Evolutionary conservation across 1,139 yeast genomes (phyloP), one percentile per base, ranked within the genome.

Genomic region (Geotrichum australiense): DNA sequence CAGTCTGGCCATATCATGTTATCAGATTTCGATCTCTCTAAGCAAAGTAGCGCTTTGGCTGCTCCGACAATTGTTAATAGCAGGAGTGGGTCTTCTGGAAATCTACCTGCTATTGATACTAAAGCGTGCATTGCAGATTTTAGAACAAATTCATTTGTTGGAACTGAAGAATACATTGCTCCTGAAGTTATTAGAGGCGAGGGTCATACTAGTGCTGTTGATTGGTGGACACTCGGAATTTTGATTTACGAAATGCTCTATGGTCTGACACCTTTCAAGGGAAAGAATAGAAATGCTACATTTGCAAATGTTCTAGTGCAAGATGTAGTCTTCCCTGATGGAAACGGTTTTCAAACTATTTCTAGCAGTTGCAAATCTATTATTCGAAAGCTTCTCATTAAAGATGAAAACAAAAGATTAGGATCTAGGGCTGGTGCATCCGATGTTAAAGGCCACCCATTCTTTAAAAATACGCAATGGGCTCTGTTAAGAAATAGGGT

Each of bases 201-300:
- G 52, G 98, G 98, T 1, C 98, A 91, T 57, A 91, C 97, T 0
- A 82, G 91, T 19, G 96, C 97, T 0, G 98, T 91, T 14, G 98
- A 91, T 62, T 91, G 98, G 98, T 91, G 98, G 98, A 91, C 98
- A 0, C 68, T 91, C 49, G 98, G 98, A 1, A 87, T 91, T 27
- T 72, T 91, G 54, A 69, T 87, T 20, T 91, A 78, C 60, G 98
- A 91, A 58, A 91, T 91, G 98, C 67, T 91, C 30, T 87, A 78
- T 61, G 97, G 97, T 1, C 83, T 87, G 7, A 91, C 98, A 0
- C 98, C 98, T 1, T 91, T 91, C 65, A 91, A 91, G 63, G 98
- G 98, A 5, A 69, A 76, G 35, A 86, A 80, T 52, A 73, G 97
- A 37, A 87, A 87, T 57, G 79, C 79, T 53, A 91, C 98, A 0